Evolutionary conservation across 805 yeast species (phyloP).

Genomic region (Hanseniaspora hatyaiensis): DNA sequence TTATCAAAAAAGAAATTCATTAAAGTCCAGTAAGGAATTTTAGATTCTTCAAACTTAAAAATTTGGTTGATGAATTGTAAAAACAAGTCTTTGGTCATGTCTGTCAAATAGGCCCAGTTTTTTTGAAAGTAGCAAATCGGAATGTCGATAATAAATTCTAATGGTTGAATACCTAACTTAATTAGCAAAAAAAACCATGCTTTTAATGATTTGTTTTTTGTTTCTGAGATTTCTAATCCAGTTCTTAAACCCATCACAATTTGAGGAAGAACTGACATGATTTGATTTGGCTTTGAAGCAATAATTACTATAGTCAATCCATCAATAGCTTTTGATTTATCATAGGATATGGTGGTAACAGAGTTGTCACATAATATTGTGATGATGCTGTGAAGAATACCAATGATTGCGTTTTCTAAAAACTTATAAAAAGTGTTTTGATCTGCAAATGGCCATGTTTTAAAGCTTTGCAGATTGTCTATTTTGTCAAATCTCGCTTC

Average conservation of each 20-base stretch:
- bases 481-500: slow-evolving; percentile 17
- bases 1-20: slow-evolving; percentile 6
- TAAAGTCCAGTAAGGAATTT: slow-evolving; percentile 4
- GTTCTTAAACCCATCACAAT: slow-evolving; percentile 76
- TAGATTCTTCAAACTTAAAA: slow-evolving; percentile 27
- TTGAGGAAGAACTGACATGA: slow-evolving; percentile 67
- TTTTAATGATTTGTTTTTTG: slow-evolving; percentile 49
- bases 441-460: slow-evolving; percentile 24
- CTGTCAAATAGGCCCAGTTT: slow-evolving; percentile 45
- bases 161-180: slow-evolving; percentile 43
- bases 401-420: slow-evolving; percentile 52
- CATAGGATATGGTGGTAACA: slow-evolving; percentile 60
- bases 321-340: slow-evolving; percentile 55
- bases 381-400: slow-evolving; percentile 66
- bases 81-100: slow-evolving; percentile 40
- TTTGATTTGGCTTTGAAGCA: slow-evolving; percentile 37
- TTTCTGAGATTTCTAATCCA: slow-evolving; percentile 50
- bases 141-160: slow-evolving; percentile 59
- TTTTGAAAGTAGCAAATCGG: slow-evolving; percentile 64
- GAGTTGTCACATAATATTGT: slow-evolving; percentile 63
- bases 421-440: slow-evolving; percentile 31
- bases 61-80: slow-evolving; percentile 6
- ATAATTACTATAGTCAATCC: slow-evolving; percentile 62
- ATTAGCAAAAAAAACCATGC: slow-evolving; percentile 58
- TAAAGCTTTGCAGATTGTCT: slow-evolving; percentile 19